A percentile compares a stretch with the other conserved stretches of the same genome.
These are phyloP conservation scores for Inga oerstediana DNA, from an alignment of 306 rosid genomes.

Conservation along the genomic window DNA sequence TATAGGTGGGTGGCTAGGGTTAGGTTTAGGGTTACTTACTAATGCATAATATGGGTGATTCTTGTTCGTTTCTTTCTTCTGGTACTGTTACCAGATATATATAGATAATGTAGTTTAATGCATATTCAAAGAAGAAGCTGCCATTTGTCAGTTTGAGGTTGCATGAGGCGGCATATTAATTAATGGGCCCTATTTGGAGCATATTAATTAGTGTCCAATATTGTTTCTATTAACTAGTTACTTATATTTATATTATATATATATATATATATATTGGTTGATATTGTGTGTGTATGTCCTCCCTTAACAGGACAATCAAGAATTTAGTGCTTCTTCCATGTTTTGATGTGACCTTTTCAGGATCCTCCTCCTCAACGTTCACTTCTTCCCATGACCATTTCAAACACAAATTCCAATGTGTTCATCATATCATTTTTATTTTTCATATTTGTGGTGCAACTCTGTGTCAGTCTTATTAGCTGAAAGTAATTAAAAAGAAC, in stretches of 20 bases:
- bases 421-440: neutral
- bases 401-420: slow-evolving; percentile 47
- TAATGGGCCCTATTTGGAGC: slow-evolving; percentile 39
- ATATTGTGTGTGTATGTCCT: slow-evolving; percentile 35
- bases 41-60: neutral
- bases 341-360: slow-evolving; percentile 60
- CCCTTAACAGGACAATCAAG: slow-evolving; percentile 63
- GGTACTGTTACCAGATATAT: neutral
- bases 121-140: slow-evolving; percentile 32
- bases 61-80: neutral
- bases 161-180: slow-evolving; percentile 34
- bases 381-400: slow-evolving; percentile 49
- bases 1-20: neutral
- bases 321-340: slow-evolving; percentile 45
- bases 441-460: neutral
- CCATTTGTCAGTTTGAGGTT: slow-evolving; percentile 49
- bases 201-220: slow-evolving; percentile 31
- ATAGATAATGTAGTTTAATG: slow-evolving; percentile 17
- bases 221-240: slow-evolving; percentile 17
- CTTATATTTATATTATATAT: neutral
- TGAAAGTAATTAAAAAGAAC: neutral
- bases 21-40: neutral
- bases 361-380: slow-evolving; percentile 43
- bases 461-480: neutral
- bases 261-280: neutral